A percentile compares a stretch with the other conserved stretches of the same genome.
phyloP scores from a whole-genome alignment of 192 early-diverging fungal genomes.

The Radiomyces spectabilis region DNA sequence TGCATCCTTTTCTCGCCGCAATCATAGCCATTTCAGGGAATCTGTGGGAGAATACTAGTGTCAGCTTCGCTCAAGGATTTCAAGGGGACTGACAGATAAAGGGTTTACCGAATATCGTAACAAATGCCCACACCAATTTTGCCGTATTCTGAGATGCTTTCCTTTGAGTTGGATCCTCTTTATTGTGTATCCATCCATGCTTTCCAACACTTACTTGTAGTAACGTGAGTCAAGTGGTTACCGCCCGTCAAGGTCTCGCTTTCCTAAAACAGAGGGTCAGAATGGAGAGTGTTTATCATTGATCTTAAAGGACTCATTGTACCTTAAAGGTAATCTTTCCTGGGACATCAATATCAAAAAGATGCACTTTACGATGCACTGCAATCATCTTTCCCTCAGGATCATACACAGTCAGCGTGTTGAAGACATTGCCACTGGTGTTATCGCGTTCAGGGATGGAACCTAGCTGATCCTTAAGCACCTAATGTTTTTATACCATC shows the following conservation, averaged over 20 bases:
- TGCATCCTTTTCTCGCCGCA: constrained; percentile 78
- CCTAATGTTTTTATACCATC: too few relatives aligned
- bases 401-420: constrained; percentile 76
- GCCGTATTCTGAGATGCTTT: constrained; percentile 77
- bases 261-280: constrained; percentile 35
- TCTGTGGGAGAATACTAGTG: too few relatives aligned
- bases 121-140: constrained; percentile 91
- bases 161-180: too few relatives aligned
- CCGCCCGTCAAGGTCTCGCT: constrained; percentile 78
- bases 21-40: constrained; percentile 97
- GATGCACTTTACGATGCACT: constrained; percentile 76
- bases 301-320: background rate
- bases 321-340: constrained; percentile 82
- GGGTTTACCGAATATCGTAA: constrained; percentile 74
- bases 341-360: constrained; percentile 96
- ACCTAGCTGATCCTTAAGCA: constrained; percentile 35
- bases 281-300: background rate
- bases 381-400: constrained; percentile 56
- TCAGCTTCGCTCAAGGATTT: too few relatives aligned
- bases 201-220: constrained; percentile 45
- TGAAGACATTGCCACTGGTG: constrained; percentile 55
- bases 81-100: too few relatives aligned
- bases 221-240: constrained; percentile 65
- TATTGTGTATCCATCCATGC: too few relatives aligned
- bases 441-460: constrained; percentile 81